phyloP scores from a whole-genome alignment of 129 eudicot genomes.

The Daucus carota region DNA sequence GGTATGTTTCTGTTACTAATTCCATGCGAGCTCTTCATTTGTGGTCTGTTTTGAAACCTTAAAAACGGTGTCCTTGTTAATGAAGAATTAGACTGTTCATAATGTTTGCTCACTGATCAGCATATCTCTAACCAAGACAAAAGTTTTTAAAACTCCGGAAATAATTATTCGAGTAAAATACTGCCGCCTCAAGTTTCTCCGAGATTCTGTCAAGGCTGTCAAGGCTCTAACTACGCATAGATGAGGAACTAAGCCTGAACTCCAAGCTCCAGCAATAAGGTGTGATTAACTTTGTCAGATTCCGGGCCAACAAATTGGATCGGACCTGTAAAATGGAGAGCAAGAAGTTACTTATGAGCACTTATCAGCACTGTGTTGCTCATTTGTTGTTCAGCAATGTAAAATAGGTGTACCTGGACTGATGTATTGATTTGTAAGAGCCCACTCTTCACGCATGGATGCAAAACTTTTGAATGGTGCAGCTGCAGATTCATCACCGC shows the following conservation, averaged over 20 bases:
- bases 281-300: constrained; percentile 58
- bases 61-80: background rate
- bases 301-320: constrained; percentile 81
- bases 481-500: constrained; percentile 31
- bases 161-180: background rate
- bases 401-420: constrained; percentile 54
- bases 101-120: background rate
- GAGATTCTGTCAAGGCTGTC: background rate
- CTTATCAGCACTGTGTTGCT: background rate
- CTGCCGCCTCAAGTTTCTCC: background rate
- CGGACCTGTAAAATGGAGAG: constrained; percentile 50
- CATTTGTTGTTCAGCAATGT: background rate
- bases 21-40: background rate
- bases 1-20: background rate
- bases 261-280: constrained; percentile 86
- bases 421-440: constrained; percentile 70
- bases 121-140: background rate
- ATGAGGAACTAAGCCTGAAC: constrained; percentile 13
- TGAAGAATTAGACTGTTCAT: background rate
- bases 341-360: too few relatives aligned
- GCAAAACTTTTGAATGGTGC: constrained; percentile 90
- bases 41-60: background rate
- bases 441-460: constrained; percentile 86
- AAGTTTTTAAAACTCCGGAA: background rate
- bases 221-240: constrained; percentile 24